Conservation (phyloP, 129 eudicot genomes). For the Flaveria robusta region DNA sequence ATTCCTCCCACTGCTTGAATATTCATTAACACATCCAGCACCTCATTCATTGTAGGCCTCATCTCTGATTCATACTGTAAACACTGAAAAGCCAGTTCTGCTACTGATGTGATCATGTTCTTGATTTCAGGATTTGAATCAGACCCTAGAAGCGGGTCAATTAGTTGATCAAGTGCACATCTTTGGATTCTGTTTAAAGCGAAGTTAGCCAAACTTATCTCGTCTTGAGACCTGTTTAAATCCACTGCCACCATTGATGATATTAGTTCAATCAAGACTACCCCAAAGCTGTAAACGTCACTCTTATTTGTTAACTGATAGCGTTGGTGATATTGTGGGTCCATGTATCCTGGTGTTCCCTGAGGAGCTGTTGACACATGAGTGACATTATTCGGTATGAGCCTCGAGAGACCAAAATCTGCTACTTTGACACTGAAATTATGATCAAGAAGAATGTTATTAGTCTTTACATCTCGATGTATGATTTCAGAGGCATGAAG, state of each 20-base stretch:
- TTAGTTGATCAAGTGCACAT: conserved; percentile 54
- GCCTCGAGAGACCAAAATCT: conserved; percentile 61
- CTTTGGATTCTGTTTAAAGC: conserved; percentile 72
- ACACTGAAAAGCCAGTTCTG: conserved; percentile 78
- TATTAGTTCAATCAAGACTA: conserved; percentile 77
- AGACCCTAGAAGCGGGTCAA: conserved; percentile 58
- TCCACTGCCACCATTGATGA: conserved; percentile 88
- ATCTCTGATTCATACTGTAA: conserved; percentile 77
- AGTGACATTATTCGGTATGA: conserved; percentile 55
- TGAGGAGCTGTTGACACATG: conserved; percentile 93
- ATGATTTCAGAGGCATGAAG: conserved; percentile 69
- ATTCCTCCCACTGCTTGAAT: conserved; percentile 36
- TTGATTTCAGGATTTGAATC: conserved; percentile 41
- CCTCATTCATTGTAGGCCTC: conserved; percentile 85
- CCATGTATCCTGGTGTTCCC: conserved; percentile 91
- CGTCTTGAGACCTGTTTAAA: conserved; percentile 58
- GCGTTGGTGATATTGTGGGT: conserved; percentile 75
- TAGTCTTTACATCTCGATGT: conserved; percentile 57
- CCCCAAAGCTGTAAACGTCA: conserved; percentile 95
- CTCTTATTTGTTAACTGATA: conserved; percentile 82
- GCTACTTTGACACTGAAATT: conserved; percentile 54
- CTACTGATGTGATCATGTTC: conserved; percentile 69
- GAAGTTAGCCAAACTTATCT: conserved; percentile 72
- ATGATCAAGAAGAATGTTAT: conserved; percentile 51
- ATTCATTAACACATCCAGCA: conserved; percentile 45